Evolutionary conservation across 2,329 filamentous ascomycete species (phyloP).

Genomic region (Fonsecaea monophora): DNA sequence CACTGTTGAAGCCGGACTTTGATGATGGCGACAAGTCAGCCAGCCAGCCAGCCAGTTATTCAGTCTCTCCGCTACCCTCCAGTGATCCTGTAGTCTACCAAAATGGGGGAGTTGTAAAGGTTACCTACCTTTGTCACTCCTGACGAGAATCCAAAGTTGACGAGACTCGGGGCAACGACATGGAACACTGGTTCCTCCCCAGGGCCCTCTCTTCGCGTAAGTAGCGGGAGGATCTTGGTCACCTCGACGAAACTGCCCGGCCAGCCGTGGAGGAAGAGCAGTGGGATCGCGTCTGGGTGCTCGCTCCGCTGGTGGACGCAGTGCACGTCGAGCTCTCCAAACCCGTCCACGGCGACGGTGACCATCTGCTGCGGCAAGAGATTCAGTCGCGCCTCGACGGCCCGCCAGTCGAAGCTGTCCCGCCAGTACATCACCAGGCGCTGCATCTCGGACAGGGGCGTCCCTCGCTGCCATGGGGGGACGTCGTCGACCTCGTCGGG

Average conservation of each 20-base stretch:
- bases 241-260: conserved; percentile 75
- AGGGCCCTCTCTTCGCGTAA: conserved; percentile 46
- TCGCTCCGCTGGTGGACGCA: conserved; percentile 66
- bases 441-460: conserved; percentile 65
- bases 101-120: background rate
- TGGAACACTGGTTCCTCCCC: conserved; percentile 58
- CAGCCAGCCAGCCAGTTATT: too few species aligned
- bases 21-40: too few species aligned
- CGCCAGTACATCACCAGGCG: conserved; percentile 66
- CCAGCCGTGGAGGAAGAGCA: conserved; percentile 72
- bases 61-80: too few species aligned
- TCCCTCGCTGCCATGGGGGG: conserved; percentile 64
- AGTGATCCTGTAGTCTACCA: background rate
- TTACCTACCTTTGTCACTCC: conserved; percentile 45
- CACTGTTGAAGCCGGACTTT: conserved; percentile 55
- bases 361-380: conserved; percentile 64
- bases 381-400: conserved; percentile 56
- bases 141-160: conserved; percentile 62
- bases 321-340: conserved; percentile 67
- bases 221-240: conserved; percentile 63
- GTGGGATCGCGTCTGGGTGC: conserved; percentile 62
- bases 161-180: conserved; percentile 60
- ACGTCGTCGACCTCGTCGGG: conserved; percentile 54
- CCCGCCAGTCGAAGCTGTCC: conserved; percentile 65
- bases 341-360: conserved; percentile 59